Base-by-base conservation (phyloP, 805 yeast species). In the Candida tammaniensis region DNA sequence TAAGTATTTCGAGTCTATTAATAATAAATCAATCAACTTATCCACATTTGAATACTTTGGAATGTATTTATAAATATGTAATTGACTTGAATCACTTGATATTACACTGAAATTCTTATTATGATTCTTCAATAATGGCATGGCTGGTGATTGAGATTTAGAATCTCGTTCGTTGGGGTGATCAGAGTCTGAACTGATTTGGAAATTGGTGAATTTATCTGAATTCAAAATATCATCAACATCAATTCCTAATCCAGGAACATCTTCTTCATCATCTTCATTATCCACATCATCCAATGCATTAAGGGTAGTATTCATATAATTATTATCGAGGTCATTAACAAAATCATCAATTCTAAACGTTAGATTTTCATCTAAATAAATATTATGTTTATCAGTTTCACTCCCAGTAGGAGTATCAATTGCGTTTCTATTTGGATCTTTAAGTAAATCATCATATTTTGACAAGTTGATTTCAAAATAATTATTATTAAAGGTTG, bases 1-100 rank as follows among this genome's bases (percentile, higher is more conserved):
- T 77, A 87, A 36, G 74, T 78, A 46, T 73, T 74, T 24, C 74
- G 81, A 14, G 84, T 91, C 54, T 75, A 68, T 49, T 4, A 91
- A 87, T 33, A 91, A 59, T 15, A 89, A 70, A 56, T 91, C 97
- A 35, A 88, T 70, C 47, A 91, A 68, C 46, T 79, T 78, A 27
- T 86, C 93, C 37, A 86, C 59, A 1, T 85, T 72, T 1, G 93
- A 93, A 46, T 49, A 59, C 32, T 62, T 60, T 3, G 71, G 71
- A 22, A 64, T 55, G 38, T 48, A 58, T 28, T 43, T 49, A 23
- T 36, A 38, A 11, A 34, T 42, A 16, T 42, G 46, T 15, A 34
- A 17, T 24, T 43, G 40, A 27, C 33, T 38, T 7, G 51, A 48
- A 13, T 43, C 49, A 16, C 48, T 27, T 1, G 54, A 46, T 17